Percentiles rank a stretch among this genome's conserved stretches.
Evolutionary conservation across 2,329 filamentous ascomycete genomes (phyloP).

Genomic region (Pestalotiopsis sp.): DNA sequence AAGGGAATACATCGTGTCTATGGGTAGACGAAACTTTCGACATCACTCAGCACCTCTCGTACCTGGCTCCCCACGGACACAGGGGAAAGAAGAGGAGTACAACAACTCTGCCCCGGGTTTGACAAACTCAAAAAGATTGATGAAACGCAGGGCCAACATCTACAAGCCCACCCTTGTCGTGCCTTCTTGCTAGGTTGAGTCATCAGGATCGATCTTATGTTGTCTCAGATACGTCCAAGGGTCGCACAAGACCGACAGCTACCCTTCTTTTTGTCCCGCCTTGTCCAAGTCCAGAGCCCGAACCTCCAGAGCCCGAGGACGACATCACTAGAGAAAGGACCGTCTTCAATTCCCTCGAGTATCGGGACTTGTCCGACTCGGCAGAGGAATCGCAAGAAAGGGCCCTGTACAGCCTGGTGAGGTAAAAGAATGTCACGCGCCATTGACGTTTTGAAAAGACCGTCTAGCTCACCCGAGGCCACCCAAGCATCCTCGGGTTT

Average conservation of each 20-base stretch:
- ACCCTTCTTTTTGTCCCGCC: background rate
- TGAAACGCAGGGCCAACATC: background rate
- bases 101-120: background rate
- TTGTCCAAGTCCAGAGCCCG: background rate
- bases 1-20: no score
- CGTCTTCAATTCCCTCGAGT: background rate
- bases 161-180: background rate
- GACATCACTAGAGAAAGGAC: no score
- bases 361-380: background rate
- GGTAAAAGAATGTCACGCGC: background rate
- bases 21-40: no score
- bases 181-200: background rate
- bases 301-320: background rate
- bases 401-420: background rate
- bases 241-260: background rate
- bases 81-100: background rate
- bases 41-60: background rate
- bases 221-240: conserved; percentile 11
- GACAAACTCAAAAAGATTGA: background rate
- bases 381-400: background rate
- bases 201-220: conserved; percentile 7
- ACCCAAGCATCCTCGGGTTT: background rate
- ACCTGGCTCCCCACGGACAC: background rate
- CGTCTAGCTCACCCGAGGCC: background rate
- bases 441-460: background rate